Evolutionary conservation across 2,329 filamentous ascomycete species (phyloP).

Genomic region (Alternaria hordeiaustralica): DNA sequence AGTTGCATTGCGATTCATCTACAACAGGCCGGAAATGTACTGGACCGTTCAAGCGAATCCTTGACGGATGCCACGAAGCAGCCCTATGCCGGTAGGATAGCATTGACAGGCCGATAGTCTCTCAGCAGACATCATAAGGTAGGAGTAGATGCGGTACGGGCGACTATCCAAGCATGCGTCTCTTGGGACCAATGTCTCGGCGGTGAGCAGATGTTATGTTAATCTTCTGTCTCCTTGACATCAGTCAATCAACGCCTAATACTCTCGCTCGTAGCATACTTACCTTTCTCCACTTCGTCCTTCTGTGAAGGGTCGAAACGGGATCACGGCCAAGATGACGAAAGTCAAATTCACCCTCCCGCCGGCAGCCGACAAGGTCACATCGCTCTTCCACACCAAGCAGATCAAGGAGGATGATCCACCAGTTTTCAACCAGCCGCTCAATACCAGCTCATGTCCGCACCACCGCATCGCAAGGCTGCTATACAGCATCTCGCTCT

Average conservation of each 20-base stretch:
- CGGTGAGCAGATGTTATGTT: slow-evolving; percentile 25
- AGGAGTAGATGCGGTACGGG: slow-evolving; percentile 32
- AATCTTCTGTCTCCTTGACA: slow-evolving; percentile 14
- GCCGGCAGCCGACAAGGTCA: slow-evolving; percentile 16
- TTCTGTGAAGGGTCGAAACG: not conserved
- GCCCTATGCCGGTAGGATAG: slow-evolving; percentile 34
- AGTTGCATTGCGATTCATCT: slow-evolving; percentile 26
- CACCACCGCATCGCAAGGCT: slow-evolving; percentile 29
- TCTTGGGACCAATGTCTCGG: not conserved
- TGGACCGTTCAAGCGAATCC: slow-evolving; percentile 29
- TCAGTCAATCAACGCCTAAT: not conserved
- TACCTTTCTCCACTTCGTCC: not conserved
- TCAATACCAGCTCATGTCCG: slow-evolving; percentile 17
- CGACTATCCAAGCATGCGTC: slow-evolving; percentile 26
- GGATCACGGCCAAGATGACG: slow-evolving; percentile 12
- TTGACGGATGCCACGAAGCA: slow-evolving; percentile 18
- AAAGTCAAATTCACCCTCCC: slow-evolving; percentile 15
- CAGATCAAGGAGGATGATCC: slow-evolving; percentile 12
- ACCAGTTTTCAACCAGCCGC: slow-evolving; percentile 13
- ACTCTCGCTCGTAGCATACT: not conserved
- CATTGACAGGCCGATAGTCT: slow-evolving; percentile 33
- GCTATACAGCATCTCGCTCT: slow-evolving; percentile 27
- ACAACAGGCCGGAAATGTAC: slow-evolving; percentile 23
- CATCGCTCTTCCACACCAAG: slow-evolving; percentile 18
- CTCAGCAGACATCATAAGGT: slow-evolving; percentile 15